phyloP scores from a whole-genome alignment of 2,329 filamentous ascomycete genomes.

The Hymenoscyphus infarciens region DNA sequence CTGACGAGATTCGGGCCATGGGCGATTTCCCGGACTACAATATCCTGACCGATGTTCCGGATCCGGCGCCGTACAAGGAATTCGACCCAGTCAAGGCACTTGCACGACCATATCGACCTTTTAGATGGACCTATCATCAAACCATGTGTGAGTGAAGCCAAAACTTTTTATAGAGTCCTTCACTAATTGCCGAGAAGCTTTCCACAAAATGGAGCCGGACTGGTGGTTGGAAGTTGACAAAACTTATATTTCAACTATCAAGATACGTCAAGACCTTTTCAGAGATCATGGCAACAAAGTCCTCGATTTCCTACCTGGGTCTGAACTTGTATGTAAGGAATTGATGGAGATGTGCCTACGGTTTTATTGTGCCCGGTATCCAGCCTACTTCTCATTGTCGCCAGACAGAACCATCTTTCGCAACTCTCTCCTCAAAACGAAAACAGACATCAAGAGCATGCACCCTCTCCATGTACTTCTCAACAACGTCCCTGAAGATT shows the following conservation, averaged over 20 bases:
- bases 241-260: slow-evolving; percentile 64
- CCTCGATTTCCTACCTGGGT: slow-evolving; percentile 66
- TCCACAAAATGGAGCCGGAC: slow-evolving; percentile 73
- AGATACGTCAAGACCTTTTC: slow-evolving; percentile 64
- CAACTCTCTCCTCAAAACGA: slow-evolving; percentile 64
- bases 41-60: slow-evolving; percentile 67
- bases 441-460: slow-evolving; percentile 56
- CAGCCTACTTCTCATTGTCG: slow-evolving; percentile 65
- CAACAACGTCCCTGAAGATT: slow-evolving; percentile 81
- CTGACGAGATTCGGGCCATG: slow-evolving; percentile 64
- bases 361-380: slow-evolving; percentile 75
- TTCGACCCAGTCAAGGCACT: slow-evolving; percentile 68
- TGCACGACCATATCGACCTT: slow-evolving; percentile 74
- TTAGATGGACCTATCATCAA: slow-evolving; percentile 82
- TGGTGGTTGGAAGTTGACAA: slow-evolving; percentile 89
- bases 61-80: slow-evolving; percentile 58
- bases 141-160: slow-evolving; percentile 72
- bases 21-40: slow-evolving; percentile 81
- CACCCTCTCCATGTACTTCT: slow-evolving; percentile 68
- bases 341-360: slow-evolving; percentile 84
- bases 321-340: slow-evolving; percentile 77
- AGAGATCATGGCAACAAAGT: slow-evolving; percentile 59
- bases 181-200: slow-evolving; percentile 46
- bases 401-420: slow-evolving; percentile 53
- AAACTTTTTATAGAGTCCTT: not conserved